Percentiles rank a stretch among this genome's conserved stretches.
phyloP scores from a whole-genome alignment of 331 rosid genomes.

The Stylosanthes scabra region DNA sequence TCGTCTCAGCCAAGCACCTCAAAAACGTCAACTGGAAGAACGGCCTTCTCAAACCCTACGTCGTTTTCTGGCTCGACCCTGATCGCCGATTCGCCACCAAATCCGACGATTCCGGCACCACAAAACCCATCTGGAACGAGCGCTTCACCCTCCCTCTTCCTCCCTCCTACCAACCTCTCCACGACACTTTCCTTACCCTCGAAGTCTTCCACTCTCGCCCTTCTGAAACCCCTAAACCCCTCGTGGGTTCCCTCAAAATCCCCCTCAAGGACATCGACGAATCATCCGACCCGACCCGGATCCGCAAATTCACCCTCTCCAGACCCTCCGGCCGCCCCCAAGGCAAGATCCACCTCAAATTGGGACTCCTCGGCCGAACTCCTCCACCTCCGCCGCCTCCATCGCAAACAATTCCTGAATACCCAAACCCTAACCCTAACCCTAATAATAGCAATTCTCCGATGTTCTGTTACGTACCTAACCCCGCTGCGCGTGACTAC shows the following conservation, averaged over 20 bases:
- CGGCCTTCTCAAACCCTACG: slow-evolving; percentile 86
- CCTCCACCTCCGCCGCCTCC: slow-evolving; percentile 74
- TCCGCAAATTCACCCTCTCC: slow-evolving; percentile 56
- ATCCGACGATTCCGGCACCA: slow-evolving; percentile 82
- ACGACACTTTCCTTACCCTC: slow-evolving; percentile 72
- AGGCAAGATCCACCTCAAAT: slow-evolving; percentile 80
- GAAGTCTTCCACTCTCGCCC: slow-evolving; percentile 93
- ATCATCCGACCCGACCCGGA: slow-evolving; percentile 48
- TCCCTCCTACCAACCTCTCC: slow-evolving; percentile 38
- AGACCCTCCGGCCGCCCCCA: slow-evolving; percentile 93
- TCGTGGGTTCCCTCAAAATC: slow-evolving; percentile 77
- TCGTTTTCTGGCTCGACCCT: slow-evolving; percentile 84
- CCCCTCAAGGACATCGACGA: slow-evolving; percentile 60
- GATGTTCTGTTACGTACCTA: slow-evolving; percentile 45
- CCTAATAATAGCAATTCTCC: slow-evolving; percentile 33
- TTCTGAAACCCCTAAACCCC: slow-evolving; percentile 83
- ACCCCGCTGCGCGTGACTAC: slow-evolving; percentile 58
- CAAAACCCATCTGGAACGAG: slow-evolving; percentile 86
- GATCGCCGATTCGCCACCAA: slow-evolving; percentile 89
- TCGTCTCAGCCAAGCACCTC: slow-evolving; percentile 86
- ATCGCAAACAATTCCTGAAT: slow-evolving; percentile 57
- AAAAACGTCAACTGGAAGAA: slow-evolving; percentile 92
- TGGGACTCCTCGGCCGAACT: slow-evolving; percentile 62
- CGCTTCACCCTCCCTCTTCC: slow-evolving; percentile 75
- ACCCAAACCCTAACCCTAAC: slow-evolving; percentile 37